phyloP scores from a whole-genome alignment of 768 basidiomycete species.

The Ramaria rubella region DNA sequence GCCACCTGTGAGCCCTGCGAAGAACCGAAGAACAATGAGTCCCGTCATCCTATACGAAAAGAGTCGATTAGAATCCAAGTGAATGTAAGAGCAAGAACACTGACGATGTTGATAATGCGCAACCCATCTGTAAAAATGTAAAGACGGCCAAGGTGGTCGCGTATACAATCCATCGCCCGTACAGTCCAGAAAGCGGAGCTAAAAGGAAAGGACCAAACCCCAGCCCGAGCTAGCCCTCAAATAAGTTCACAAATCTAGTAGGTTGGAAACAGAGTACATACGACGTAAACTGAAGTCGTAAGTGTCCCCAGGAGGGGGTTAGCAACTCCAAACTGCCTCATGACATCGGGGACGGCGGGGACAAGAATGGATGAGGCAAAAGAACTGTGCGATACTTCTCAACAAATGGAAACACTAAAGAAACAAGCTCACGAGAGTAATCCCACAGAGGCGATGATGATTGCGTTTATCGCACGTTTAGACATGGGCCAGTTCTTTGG shows the following conservation, averaged over 20 bases:
- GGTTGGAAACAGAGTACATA: background rate
- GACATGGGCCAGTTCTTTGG: too few relatives aligned
- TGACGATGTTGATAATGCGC: conserved; percentile 1
- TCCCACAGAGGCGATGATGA: background rate
- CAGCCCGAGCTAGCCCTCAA: background rate
- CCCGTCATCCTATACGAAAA: background rate
- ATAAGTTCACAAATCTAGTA: background rate
- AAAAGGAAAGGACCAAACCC: conserved; percentile 5
- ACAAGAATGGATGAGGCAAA: conserved; percentile 11
- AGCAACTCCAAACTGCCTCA: background rate
- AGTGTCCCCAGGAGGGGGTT: background rate
- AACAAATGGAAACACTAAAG: background rate
- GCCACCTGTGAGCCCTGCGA: too few relatives aligned
- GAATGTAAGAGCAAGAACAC: too few relatives aligned
- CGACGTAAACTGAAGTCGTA: too few relatives aligned
- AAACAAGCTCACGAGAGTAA: background rate
- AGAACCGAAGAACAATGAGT: conserved; percentile 3
- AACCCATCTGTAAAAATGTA: background rate
- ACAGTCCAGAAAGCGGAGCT: too few relatives aligned
- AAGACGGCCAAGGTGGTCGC: too few relatives aligned
- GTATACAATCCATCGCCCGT: too few relatives aligned
- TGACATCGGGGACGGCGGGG: too few relatives aligned
- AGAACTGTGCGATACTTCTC: conserved; percentile 4
- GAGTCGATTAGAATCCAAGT: background rate
- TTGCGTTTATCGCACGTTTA: background rate